A percentile compares a stretch with the other conserved stretches of the same genome.
Evolutionary conservation across 208 protist species (phyloP).

Genomic region (Leishmania lainsoni): DNA sequence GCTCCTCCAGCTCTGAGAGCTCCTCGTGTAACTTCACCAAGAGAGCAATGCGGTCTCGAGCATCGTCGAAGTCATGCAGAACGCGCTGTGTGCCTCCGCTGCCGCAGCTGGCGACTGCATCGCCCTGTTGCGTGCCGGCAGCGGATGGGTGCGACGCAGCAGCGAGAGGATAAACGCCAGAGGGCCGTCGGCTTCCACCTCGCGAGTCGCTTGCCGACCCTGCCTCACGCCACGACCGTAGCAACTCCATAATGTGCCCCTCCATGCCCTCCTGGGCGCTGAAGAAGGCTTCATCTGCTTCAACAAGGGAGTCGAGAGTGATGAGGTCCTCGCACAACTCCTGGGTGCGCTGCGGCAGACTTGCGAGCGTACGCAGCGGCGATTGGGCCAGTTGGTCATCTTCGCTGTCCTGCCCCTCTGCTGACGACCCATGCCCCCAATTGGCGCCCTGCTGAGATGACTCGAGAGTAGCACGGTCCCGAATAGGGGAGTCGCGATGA

Average conservation of each 20-base stretch:
- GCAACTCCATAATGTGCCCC: slow-evolving; percentile 8
- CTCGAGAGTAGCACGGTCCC: neutral
- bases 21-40: slow-evolving; percentile 22
- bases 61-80: slow-evolving; percentile 16
- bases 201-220: neutral
- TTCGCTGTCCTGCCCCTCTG: neutral
- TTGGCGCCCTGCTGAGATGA: neutral
- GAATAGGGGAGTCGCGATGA: neutral
- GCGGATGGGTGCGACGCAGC: neutral
- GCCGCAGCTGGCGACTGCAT: neutral
- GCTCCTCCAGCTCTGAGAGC: slow-evolving; percentile 16
- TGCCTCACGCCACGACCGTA: slow-evolving; percentile 13
- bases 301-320: slow-evolving; percentile 6
- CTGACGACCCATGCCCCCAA: neutral
- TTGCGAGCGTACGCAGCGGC: neutral
- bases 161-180: slow-evolving; percentile 3
- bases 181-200: slow-evolving; percentile 12
- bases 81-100: slow-evolving; percentile 17
- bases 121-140: neutral
- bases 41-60: slow-evolving; percentile 2
- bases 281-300: slow-evolving; percentile 23
- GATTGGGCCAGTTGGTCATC: neutral
- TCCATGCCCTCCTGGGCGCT: slow-evolving; percentile 18
- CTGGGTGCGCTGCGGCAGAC: slow-evolving; percentile 8
- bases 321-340: slow-evolving; percentile 12